Base-by-base conservation (phyloP, 2,329 filamentous ascomycete genomes). In the Nemania bipapillata region DNA sequence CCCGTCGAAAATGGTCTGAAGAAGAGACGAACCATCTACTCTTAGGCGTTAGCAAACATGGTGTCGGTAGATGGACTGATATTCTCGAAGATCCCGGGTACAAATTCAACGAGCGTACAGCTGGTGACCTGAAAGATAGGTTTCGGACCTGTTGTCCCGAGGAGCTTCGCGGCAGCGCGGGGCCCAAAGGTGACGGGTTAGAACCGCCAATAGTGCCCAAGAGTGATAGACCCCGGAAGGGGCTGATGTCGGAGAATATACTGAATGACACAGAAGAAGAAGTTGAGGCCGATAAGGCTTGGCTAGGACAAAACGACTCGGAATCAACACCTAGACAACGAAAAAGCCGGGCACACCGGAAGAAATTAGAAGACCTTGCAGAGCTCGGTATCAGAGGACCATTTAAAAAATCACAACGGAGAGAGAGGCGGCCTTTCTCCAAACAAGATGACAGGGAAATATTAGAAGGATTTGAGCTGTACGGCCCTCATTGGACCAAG, bases 81-180 rank as follows among this genome's bases (percentile, higher is more conserved):
- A 91, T 91, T 35, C 79, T 90, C 26, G 87, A 89, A 57, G 89
- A 91, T 68, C 78, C 84, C 0, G 84, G 84, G 49, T 91, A 89
- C 74, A 82, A 78, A 11, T 91, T 91, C 79, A 88, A 89, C 73
- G 84, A 83, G 17, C 85, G 89, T 66, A 87, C 86, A 1, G 87
- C 88, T 3, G 87, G 87, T 8, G 89, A 91, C 74, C 77, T 91
- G 58, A 91, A 91, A 76, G 89, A 91, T 76, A 83, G 89, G 12
- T 91, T 90, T 74, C 84, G 89, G 57, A 91, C 89, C 3, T 90
- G 88, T 75, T 90, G 88, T 69, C 89, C 89, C 0, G 84, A 85
- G 37, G 89, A 90, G 76, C 81, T 90, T 42, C 84, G 86, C 55
- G 80, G 80, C 26, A 82, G 81, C 26, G 64, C 73, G 22, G 69